Evolutionary conservation across 2,329 filamentous ascomycete species (phyloP).

Genomic region (Claviceps cyperi): DNA sequence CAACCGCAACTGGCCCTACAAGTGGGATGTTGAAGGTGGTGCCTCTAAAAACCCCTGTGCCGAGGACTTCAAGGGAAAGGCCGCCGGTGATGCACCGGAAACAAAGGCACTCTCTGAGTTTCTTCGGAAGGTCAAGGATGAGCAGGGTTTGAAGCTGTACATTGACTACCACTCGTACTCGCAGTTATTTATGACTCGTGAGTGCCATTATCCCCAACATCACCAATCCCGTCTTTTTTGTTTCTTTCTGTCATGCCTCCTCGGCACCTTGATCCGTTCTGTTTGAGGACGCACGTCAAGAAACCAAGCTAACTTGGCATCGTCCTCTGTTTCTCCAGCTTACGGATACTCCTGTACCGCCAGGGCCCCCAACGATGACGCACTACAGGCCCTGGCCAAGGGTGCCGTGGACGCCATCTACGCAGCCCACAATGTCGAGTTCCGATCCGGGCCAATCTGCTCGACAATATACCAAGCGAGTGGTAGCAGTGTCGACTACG

Average conservation of each 20-base stretch:
- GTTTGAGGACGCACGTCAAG: neutral
- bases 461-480: conserved; percentile 8
- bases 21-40: conserved; percentile 32
- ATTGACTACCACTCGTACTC: conserved; percentile 53
- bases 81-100: conserved; percentile 35
- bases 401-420: conserved; percentile 23
- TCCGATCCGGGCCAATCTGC: conserved; percentile 24
- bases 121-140: conserved; percentile 16
- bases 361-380: conserved; percentile 28
- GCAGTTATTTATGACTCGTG: conserved; percentile 46
- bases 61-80: conserved; percentile 31
- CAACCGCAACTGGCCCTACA: conserved; percentile 46
- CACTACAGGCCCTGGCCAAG: conserved; percentile 33
- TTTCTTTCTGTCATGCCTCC: neutral
- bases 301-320: conserved; percentile 8
- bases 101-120: conserved; percentile 30
- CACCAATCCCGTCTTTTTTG: neutral
- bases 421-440: neutral
- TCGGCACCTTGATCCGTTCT: neutral
- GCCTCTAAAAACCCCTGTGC: conserved; percentile 36
- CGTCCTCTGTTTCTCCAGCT: conserved; percentile 15
- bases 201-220: conserved; percentile 22
- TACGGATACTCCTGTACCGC: conserved; percentile 46
- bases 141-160: conserved; percentile 42
- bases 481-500: conserved; percentile 31